Evolutionary conservation across 768 basidiomycete species (phyloP).

Genomic region (Hemileccinum rubropunctum): DNA sequence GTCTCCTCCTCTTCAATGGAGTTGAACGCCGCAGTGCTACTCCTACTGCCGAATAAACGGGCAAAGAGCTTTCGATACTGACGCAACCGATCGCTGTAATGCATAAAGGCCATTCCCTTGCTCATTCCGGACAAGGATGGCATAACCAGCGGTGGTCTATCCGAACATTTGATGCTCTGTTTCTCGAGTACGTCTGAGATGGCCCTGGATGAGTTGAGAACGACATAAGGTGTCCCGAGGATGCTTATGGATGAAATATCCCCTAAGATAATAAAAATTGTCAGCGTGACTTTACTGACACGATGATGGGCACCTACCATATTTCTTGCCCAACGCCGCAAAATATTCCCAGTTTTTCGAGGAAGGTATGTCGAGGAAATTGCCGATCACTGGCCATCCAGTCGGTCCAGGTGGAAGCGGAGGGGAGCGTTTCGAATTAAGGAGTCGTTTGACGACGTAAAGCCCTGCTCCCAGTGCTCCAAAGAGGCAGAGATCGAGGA

Average conservation of each 20-base stretch:
- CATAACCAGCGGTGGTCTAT: conserved; percentile 19
- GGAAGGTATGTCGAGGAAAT: conserved; percentile 50
- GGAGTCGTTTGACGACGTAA: conserved; percentile 5
- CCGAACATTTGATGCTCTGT: conserved; percentile 51
- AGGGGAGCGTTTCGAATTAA: neutral
- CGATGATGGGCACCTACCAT: conserved; percentile 34
- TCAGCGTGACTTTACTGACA: neutral
- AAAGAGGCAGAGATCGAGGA: conserved; percentile 16
- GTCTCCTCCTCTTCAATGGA: conserved; percentile 20
- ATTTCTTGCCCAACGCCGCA: conserved; percentile 44
- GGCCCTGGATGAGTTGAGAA: conserved; percentile 43
- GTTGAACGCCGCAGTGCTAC: conserved; percentile 7
- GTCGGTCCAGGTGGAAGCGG: conserved; percentile 21
- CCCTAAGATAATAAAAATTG: conserved; percentile 19
- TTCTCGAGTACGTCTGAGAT: conserved; percentile 51
- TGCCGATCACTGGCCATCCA: conserved; percentile 46
- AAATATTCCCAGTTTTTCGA: conserved; percentile 52
- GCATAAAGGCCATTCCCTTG: conserved; percentile 2
- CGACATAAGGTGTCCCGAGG: conserved; percentile 20
- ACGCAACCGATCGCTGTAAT: conserved; percentile 9
- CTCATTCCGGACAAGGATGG: conserved; percentile 13
- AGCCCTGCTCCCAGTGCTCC: conserved; percentile 16
- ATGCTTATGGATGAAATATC: conserved; percentile 23
- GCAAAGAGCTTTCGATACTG: conserved; percentile 12
- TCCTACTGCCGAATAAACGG: conserved; percentile 11